These are phyloP conservation scores for Psidium friedrichsthalianum DNA, from an alignment of 345 rosid genomes.

Conservation along the genomic window DNA sequence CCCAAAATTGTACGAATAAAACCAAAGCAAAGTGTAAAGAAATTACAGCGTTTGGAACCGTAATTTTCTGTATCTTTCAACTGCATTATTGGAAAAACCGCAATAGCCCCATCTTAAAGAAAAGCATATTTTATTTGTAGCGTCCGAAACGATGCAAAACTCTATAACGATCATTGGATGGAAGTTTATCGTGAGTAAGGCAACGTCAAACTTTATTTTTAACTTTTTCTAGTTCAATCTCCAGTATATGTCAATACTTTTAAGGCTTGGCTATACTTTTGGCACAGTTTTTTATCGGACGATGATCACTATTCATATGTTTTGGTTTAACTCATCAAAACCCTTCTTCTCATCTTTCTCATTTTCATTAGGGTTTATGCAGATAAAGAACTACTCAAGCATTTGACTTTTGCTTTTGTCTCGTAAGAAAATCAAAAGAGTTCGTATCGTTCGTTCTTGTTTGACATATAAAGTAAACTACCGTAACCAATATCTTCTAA, in stretches of 20 bases:
- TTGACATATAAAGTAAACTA: not conserved
- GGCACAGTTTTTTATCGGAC: not conserved
- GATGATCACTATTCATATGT: not conserved
- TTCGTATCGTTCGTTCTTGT: not conserved
- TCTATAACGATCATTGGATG: not conserved
- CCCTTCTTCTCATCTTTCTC: not conserved
- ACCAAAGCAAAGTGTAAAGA: not conserved
- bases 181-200: not conserved
- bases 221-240: not conserved
- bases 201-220: not conserved
- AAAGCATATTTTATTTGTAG: not conserved
- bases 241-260: not conserved
- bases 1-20: not conserved
- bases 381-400: not conserved
- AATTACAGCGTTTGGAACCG: not conserved
- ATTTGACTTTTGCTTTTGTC: not conserved
- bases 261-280: not conserved
- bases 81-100: not conserved
- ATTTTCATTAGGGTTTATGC: not conserved
- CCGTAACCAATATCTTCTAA: not conserved
- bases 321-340: not conserved
- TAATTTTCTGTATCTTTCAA: not conserved
- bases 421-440: not conserved
- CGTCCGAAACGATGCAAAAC: not conserved
- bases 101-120: not conserved